Conservation (phyloP, 1,139 yeast genomes). For the Debaryomyces robertsiae region DNA sequence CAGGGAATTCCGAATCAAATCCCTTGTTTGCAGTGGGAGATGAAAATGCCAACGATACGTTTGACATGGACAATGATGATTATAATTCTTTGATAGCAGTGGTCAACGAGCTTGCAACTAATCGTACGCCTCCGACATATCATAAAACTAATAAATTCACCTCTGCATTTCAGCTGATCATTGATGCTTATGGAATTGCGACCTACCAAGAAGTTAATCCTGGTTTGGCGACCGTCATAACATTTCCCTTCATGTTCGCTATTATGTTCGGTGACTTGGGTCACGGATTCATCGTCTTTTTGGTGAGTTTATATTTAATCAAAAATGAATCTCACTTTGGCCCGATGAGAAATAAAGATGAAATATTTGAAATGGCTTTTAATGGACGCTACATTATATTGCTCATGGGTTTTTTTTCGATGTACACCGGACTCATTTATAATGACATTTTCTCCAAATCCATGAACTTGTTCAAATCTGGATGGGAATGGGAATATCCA, state of each 20-base stretch:
- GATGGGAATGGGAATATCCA: slow-evolving; percentile 85
- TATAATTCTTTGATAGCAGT: slow-evolving; percentile 49
- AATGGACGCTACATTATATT: slow-evolving; percentile 86
- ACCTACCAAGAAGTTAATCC: slow-evolving; percentile 96
- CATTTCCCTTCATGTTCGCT: slow-evolving; percentile 98
- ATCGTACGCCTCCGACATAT: slow-evolving; percentile 88
- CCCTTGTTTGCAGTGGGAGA: slow-evolving; percentile 60
- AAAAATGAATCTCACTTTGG: slow-evolving; percentile 66
- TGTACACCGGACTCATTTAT: slow-evolving; percentile 90
- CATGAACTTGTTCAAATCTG: slow-evolving; percentile 80
- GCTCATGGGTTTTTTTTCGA: slow-evolving; percentile 90
- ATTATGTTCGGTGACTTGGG: slow-evolving; percentile 99
- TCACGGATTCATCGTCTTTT: slow-evolving; percentile 79
- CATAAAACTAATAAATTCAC: slow-evolving; percentile 93
- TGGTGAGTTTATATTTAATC: slow-evolving; percentile 74
- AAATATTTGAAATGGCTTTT: slow-evolving; percentile 95
- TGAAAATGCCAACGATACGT: slow-evolving; percentile 20
- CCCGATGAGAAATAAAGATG: slow-evolving; percentile 74
- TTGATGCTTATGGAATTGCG: slow-evolving; percentile 94
- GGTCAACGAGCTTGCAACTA: slow-evolving; percentile 77
- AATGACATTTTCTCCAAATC: slow-evolving; percentile 92
- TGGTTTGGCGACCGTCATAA: slow-evolving; percentile 89
- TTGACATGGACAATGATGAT: slow-evolving; percentile 30
- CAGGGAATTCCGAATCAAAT: slow-evolving; percentile 12
- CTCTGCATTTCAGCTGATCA: slow-evolving; percentile 85